Evolutionary conservation across 768 basidiomycete genomes (phyloP).

Genomic region (Terana coerulea): DNA sequence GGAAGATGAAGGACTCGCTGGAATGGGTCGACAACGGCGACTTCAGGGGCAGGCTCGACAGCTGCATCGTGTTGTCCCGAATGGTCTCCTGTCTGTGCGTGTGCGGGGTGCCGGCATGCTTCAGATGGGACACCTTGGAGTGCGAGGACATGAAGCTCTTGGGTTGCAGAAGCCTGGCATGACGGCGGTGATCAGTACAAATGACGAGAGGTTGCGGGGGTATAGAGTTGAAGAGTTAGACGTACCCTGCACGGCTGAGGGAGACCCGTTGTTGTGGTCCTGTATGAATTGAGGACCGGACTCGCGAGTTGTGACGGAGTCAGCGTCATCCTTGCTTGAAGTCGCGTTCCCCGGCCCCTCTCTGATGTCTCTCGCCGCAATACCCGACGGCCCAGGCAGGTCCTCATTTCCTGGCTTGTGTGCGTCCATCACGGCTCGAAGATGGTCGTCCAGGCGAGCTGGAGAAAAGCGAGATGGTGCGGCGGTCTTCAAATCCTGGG

Average conservation of each 20-base stretch:
- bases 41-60: conserved; percentile 45
- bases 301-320: conserved; percentile 21
- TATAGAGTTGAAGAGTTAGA: not conserved
- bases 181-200: conserved; percentile 5
- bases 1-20: conserved; percentile 39
- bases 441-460: too few relatives aligned
- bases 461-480: too few relatives aligned
- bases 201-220: not conserved
- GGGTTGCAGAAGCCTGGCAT: conserved; percentile 52
- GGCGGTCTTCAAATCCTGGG: too few relatives aligned
- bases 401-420: not conserved
- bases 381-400: not conserved
- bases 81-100: conserved; percentile 63
- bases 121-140: conserved; percentile 20
- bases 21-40: conserved; percentile 20
- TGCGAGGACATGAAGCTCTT: conserved; percentile 38
- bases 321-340: conserved; percentile 16
- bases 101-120: conserved; percentile 16
- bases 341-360: conserved; percentile 13
- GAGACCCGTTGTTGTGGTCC: conserved; percentile 20
- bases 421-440: too few relatives aligned
- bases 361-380: conserved; percentile 4
- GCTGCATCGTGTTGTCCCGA: conserved; percentile 60
- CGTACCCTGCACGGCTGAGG: conserved; percentile 29
- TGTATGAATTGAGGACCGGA: conserved; percentile 12